These are phyloP conservation scores for Eimeria sp. DNA, from an alignment of 169 alveolate genomes.

Conservation along the genomic window DNA sequence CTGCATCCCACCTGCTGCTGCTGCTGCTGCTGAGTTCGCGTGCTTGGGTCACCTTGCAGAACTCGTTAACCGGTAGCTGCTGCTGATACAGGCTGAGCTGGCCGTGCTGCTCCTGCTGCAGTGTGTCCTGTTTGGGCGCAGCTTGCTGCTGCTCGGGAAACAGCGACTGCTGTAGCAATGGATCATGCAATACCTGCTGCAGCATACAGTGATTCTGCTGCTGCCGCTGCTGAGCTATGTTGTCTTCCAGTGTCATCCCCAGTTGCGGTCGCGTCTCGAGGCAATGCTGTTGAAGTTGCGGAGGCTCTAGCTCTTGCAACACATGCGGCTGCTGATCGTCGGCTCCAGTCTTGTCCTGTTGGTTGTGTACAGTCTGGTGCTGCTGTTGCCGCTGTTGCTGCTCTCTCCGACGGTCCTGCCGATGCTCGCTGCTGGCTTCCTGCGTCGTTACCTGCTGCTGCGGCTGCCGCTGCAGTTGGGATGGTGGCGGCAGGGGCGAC, in stretches of 20 bases:
- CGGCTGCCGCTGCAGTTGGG: neutral
- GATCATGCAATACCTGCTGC: neutral
- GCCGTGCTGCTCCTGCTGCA: neutral
- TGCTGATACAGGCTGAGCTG: neutral
- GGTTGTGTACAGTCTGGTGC: neutral
- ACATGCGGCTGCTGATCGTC: neutral
- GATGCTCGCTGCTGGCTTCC: too few relatives aligned
- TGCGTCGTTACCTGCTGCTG: conserved; percentile 1
- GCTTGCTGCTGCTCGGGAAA: neutral
- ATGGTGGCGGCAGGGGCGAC: neutral
- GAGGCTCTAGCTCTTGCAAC: conserved; percentile 19
- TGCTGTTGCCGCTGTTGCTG: neutral
- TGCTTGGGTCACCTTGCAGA: neutral
- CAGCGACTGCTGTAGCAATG: neutral
- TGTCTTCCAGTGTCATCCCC: neutral
- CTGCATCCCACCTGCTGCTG: conserved; percentile 21
- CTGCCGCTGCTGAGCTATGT: neutral
- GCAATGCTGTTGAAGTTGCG: neutral
- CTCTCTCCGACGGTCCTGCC: neutral
- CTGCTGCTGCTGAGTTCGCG: neutral
- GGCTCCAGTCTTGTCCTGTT: neutral
- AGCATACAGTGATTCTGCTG: conserved; percentile 1
- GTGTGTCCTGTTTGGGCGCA: neutral
- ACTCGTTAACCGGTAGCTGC: neutral
- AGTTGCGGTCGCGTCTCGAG: neutral